Percentiles rank a stretch among this genome's conserved stretches.
phyloP scores from a whole-genome alignment of 2,329 filamentous ascomycete genomes.

The Aspergillus uvarum region DNA sequence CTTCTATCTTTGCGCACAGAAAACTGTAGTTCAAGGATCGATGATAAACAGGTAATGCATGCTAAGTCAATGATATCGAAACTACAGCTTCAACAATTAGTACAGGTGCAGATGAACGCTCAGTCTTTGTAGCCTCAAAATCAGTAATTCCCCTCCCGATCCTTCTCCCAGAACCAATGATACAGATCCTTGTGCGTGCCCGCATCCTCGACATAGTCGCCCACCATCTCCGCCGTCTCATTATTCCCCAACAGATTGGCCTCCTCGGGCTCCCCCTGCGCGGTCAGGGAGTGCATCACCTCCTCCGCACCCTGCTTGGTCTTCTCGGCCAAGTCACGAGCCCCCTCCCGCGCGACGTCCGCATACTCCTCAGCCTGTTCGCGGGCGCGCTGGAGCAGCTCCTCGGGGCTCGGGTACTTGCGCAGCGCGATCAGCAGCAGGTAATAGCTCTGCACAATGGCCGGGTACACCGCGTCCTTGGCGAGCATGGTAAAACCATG shows the following conservation, averaged over 20 bases:
- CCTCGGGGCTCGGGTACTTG: constrained; percentile 45
- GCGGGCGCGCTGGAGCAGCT: constrained; percentile 41
- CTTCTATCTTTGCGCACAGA: no score
- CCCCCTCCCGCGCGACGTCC: constrained; percentile 41
- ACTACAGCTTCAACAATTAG: no score
- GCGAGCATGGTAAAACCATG: constrained; percentile 86
- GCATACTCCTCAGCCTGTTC: constrained; percentile 43
- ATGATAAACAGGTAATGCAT: no score
- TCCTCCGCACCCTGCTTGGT: constrained; percentile 30
- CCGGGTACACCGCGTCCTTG: constrained; percentile 73
- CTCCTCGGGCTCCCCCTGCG: not conserved
- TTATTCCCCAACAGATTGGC: constrained; percentile 29
- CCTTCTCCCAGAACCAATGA: constrained; percentile 43
- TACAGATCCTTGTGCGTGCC: constrained; percentile 42
- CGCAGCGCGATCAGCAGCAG: constrained; percentile 54
- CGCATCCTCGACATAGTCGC: constrained; percentile 48
- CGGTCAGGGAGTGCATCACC: not conserved
- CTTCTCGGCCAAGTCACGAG: constrained; percentile 35
- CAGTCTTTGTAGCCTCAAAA: not conserved
- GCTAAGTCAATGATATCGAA: no score
- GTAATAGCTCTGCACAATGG: constrained; percentile 72
- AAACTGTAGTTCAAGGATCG: no score
- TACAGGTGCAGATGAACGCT: not conserved
- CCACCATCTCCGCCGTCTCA: constrained; percentile 47
- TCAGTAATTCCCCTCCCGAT: constrained; percentile 19